Conservation (phyloP, 305 asterid genomes). For the Petunia hybrid region DNA sequence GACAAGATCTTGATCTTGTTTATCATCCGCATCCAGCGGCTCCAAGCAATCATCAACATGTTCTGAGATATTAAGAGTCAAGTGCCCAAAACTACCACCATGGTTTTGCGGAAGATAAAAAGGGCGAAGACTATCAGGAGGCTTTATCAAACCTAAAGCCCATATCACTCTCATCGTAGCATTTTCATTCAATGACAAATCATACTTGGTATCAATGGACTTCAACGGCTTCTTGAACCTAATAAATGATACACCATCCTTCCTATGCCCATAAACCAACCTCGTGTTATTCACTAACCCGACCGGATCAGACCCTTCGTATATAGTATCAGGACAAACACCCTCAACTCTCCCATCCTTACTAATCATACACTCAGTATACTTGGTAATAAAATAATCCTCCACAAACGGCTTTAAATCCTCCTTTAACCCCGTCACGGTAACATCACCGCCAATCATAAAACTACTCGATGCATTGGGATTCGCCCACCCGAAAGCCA, state of each 20-base stretch:
- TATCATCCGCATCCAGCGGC: conserved; percentile 88
- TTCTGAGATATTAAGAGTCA: conserved; percentile 73
- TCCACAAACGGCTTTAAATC: conserved; percentile 81
- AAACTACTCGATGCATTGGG: conserved; percentile 63
- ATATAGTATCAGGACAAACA: conserved; percentile 85
- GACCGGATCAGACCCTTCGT: conserved; percentile 51
- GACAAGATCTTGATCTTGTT: conserved; percentile 94
- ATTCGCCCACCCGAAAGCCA: conserved; percentile 98
- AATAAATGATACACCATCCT: conserved; percentile 89
- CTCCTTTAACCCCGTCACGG: conserved; percentile 77
- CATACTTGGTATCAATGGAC: conserved; percentile 66
- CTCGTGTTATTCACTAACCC: conserved; percentile 65
- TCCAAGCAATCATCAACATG: conserved; percentile 82
- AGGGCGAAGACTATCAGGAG: conserved; percentile 90
- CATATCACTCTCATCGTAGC: conserved; percentile 81
- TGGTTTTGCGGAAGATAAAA: conserved; percentile 96
- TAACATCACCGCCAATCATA: conserved; percentile 93
- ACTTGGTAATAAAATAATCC: conserved; percentile 81
- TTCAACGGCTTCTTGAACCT: conserved; percentile 78
- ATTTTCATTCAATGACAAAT: conserved; percentile 57
- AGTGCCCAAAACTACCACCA: conserved; percentile 81
- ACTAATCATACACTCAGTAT: conserved; percentile 73
- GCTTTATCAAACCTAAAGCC: conserved; percentile 90
- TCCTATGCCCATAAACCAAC: conserved; percentile 85
- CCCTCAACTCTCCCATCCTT: conserved; percentile 73